These are phyloP conservation scores for Sarocladium kiliense DNA, from an alignment of 2,329 filamentous ascomycete genomes.

Conservation along the genomic window DNA sequence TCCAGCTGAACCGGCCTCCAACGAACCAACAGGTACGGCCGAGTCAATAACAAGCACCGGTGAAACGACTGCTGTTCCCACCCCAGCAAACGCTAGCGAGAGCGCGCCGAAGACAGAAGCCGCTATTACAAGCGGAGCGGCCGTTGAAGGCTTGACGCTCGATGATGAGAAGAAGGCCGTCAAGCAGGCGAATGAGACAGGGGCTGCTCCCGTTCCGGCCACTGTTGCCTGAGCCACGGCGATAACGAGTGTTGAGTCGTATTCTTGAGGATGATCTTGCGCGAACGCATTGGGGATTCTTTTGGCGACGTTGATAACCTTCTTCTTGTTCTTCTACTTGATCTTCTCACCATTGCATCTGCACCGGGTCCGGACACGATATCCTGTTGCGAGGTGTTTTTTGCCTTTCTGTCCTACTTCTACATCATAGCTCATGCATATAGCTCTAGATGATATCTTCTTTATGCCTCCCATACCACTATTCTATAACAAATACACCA, in stretches of 20 bases:
- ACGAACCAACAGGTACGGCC: conserved; percentile 9
- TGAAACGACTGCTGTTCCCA: conserved; percentile 18
- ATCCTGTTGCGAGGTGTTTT: not conserved
- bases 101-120: conserved; percentile 20
- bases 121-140: conserved; percentile 20
- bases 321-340: not conserved
- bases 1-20: conserved; percentile 1
- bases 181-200: not conserved
- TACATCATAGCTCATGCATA: not conserved
- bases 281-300: not conserved
- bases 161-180: conserved; percentile 18
- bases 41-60: conserved; percentile 18
- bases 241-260: too few relatives aligned
- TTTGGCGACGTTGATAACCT: not conserved
- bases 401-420: not conserved
- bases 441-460: not conserved
- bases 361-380: not conserved
- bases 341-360: not conserved
- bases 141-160: conserved; percentile 27
- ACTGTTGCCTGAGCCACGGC: not conserved
- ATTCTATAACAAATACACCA: not conserved
- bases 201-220: not conserved
- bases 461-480: too few relatives aligned
- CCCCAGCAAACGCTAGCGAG: conserved; percentile 19
- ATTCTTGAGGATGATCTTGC: not conserved